A percentile compares a stretch with the other conserved stretches of the same genome.
Evolutionary conservation across 2,329 filamentous ascomycete genomes (phyloP).

Genomic region (Lachnellula hyalina): DNA sequence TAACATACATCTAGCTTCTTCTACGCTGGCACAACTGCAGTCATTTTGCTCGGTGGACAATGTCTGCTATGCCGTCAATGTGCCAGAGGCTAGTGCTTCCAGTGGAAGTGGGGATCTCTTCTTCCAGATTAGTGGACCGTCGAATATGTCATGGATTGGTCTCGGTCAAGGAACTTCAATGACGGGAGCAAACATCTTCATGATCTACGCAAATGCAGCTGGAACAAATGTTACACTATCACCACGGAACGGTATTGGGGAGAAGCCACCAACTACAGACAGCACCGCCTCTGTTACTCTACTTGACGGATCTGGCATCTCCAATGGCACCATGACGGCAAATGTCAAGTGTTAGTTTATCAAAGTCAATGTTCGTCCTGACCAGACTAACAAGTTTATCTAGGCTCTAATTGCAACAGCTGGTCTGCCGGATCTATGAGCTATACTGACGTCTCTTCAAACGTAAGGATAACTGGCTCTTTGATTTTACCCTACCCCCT

Average conservation of each 20-base stretch:
- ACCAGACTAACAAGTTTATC: constrained; percentile 1
- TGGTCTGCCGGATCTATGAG: constrained; percentile 49
- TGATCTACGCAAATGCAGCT: constrained; percentile 48
- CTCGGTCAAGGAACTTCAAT: constrained; percentile 51
- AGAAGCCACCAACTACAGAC: constrained; percentile 39
- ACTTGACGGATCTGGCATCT: constrained; percentile 48
- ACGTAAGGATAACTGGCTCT: too few relatives aligned
- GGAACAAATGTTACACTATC: constrained; percentile 54
- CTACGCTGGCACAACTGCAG: constrained; percentile 15
- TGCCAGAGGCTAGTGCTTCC: constrained; percentile 46
- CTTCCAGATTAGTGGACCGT: constrained; percentile 51
- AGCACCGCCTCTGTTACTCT: constrained; percentile 40
- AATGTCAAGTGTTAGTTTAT: constrained; percentile 46
- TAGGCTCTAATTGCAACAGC: constrained; percentile 45
- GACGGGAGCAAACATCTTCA: constrained; percentile 52
- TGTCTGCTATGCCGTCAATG: constrained; percentile 45
- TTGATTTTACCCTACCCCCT: too few relatives aligned
- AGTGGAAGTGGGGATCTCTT: constrained; percentile 50
- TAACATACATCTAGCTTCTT: constrained; percentile 10
- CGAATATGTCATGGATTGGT: constrained; percentile 47
- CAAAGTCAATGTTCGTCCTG: background rate
- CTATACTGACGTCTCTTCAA: constrained; percentile 37
- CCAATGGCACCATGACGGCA: constrained; percentile 47
- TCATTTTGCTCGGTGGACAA: constrained; percentile 17
- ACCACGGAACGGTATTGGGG: constrained; percentile 41